Percentiles rank a stretch among this genome's conserved stretches.
Evolutionary conservation across 169 alveolate species (phyloP).

Genomic region (Plasmodium vivax): DNA sequence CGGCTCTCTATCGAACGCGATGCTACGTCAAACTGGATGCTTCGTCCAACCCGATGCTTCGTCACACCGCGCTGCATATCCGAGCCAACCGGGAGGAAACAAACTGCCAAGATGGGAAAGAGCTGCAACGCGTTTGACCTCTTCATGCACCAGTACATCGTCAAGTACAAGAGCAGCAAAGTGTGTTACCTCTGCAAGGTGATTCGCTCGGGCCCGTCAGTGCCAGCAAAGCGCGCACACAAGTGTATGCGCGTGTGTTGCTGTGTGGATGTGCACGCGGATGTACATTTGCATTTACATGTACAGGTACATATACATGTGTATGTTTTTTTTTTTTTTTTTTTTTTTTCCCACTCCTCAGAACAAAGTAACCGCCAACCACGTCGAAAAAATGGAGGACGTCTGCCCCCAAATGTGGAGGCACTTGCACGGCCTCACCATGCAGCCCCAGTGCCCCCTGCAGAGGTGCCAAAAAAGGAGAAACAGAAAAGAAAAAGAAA

Average conservation of each 20-base stretch:
- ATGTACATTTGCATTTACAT: too few relatives aligned
- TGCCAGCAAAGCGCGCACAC: neutral
- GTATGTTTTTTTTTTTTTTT: neutral
- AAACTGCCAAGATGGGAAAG: slow-evolving; percentile 10
- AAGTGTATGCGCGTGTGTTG: too few relatives aligned
- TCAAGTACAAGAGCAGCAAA: slow-evolving; percentile 38
- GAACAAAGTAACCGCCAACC: slow-evolving; percentile 32
- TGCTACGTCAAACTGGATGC: neutral
- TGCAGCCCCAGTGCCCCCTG: slow-evolving; percentile 66
- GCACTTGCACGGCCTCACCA: slow-evolving; percentile 54
- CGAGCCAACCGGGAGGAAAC: slow-evolving; percentile 9
- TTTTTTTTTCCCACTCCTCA: neutral
- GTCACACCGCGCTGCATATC: neutral
- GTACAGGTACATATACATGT: neutral
- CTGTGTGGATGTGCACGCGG: too few relatives aligned
- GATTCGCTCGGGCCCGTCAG: neutral
- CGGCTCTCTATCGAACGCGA: too few relatives aligned
- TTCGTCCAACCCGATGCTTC: neutral
- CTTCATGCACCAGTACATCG: slow-evolving; percentile 54
- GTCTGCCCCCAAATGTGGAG: slow-evolving; percentile 65
- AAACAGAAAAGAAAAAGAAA: neutral
- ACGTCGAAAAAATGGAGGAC: slow-evolving; percentile 56
- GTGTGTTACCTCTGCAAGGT: slow-evolving; percentile 56
- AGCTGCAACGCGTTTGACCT: slow-evolving; percentile 17
- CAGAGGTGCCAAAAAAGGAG: slow-evolving; percentile 35